A percentile compares a stretch with the other conserved stretches of the same genome.
Conservation (phyloP, 805 yeast species). For the Gaillardinia entomophila region DNA sequence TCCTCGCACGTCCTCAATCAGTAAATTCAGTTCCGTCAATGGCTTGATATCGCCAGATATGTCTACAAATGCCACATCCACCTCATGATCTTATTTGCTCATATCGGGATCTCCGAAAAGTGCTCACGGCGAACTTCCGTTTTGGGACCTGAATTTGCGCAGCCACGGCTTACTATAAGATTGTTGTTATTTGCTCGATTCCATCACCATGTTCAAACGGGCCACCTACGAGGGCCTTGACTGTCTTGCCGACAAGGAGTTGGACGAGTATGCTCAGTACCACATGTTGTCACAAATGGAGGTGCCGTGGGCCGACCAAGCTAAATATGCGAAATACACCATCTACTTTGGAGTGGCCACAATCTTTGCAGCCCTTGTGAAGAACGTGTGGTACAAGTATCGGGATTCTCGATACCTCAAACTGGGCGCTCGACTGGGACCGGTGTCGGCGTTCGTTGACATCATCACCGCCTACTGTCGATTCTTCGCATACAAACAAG, state of each 20-base stretch:
- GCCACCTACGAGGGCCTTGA: constrained; percentile 30
- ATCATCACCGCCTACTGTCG: constrained; percentile 28
- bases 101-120: too few relatives aligned
- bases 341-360: constrained; percentile 36
- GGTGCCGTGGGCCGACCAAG: constrained; percentile 20
- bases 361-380: constrained; percentile 26
- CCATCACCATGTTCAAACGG: neutral
- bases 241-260: constrained; percentile 28
- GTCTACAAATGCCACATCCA: too few relatives aligned
- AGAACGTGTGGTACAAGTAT: constrained; percentile 21
- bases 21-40: too few relatives aligned
- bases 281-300: constrained; percentile 22
- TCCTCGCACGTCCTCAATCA: too few relatives aligned
- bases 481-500: constrained; percentile 27
- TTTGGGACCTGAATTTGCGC: too few relatives aligned
- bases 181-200: too few relatives aligned
- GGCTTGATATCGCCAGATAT: too few relatives aligned
- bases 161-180: too few relatives aligned
- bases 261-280: constrained; percentile 14
- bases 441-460: constrained; percentile 17
- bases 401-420: constrained; percentile 16
- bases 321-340: constrained; percentile 31
- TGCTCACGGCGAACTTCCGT: too few relatives aligned
- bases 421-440: constrained; percentile 2
- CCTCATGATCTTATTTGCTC: too few relatives aligned